Base-by-base conservation (phyloP, 805 yeast genomes). In the Lipomyces oligophaga region DNA sequence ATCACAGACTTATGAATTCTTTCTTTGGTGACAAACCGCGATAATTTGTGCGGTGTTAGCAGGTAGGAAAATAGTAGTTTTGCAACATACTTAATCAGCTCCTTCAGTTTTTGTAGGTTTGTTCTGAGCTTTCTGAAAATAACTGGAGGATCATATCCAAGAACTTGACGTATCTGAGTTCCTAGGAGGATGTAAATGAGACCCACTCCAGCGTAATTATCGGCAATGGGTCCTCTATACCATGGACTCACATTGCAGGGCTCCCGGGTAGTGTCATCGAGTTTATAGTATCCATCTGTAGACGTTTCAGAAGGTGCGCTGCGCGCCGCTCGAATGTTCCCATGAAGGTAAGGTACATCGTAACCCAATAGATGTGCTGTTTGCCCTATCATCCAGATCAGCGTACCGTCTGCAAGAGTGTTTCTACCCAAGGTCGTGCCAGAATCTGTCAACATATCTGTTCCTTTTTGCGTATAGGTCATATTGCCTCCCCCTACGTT, bases 401-500 rank as follows among this genome's bases (percentile, higher is more conserved):
- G 28, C 10, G 51, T n/a, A 15, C 50, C 54, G 19, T 49, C 54
- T n/a, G 52, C 34, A 13, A 49, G 36, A 4, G 38, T 43, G 24
- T 48, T 48, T 6, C 32, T 35, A 19, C 19, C 18, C 5, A 30
- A 35, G 19, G 24, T 18, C 13, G 18, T 25, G 13, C 19, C 20
- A 25, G 25, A 13, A 15, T 15, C 10, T 3, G 16, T 13, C 5
- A 47, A 45, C 11, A 42, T 22, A 21, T 50, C 43, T 4, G 52
- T 36, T 32, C 34, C 37, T 10, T 28, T 25, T 4, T 30, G 24
- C 13, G 25, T 8, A 5, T 15, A 16, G 24, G 10, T 16, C 33
- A 44, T 24, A 11, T 37, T 18, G 20, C 55, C 53, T n/a, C 55
- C 55, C 34, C 55, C 55, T 15, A 48, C 18, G 28, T 51, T 48